Percentiles rank a stretch among this genome's conserved stretches.
These are phyloP conservation scores for Suhomyces prunicola DNA, from an alignment of 805 yeast species.

Conservation along the genomic window DNA sequence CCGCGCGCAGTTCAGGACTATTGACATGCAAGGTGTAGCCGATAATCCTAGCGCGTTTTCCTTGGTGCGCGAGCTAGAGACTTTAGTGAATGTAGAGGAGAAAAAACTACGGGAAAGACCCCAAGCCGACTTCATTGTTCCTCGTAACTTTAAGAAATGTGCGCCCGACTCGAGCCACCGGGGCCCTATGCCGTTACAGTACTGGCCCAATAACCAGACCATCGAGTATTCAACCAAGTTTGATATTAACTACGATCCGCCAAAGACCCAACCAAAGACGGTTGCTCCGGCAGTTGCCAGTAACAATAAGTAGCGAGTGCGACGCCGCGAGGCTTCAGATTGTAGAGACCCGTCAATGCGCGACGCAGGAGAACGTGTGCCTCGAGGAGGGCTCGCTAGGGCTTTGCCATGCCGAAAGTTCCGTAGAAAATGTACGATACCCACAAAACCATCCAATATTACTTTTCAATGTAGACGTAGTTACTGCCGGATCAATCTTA, in stretches of 20 bases:
- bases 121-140: constrained; percentile 12
- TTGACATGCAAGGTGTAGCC: constrained; percentile 12
- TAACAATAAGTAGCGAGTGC: not conserved
- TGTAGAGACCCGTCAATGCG: not conserved
- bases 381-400: not conserved
- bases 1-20: constrained; percentile 10
- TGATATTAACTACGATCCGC: constrained; percentile 9
- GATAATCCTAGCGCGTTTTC: constrained; percentile 10
- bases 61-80: constrained; percentile 18
- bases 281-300: not conserved
- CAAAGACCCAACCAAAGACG: not conserved
- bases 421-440: not conserved
- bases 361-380: not conserved
- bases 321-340: not conserved
- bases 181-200: constrained; percentile 18
- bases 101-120: constrained; percentile 7
- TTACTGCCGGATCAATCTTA: not conserved
- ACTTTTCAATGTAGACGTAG: not conserved
- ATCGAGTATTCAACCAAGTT: constrained; percentile 27
- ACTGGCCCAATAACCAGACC: constrained; percentile 40
- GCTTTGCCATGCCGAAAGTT: not conserved
- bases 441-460: not conserved
- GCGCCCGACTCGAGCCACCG: constrained; percentile 18
- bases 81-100: constrained; percentile 18
- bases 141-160: constrained; percentile 5